These are phyloP conservation scores for Yamadazyma friedrichii DNA, from an alignment of 1,139 yeast species.

Conservation along the genomic window DNA sequence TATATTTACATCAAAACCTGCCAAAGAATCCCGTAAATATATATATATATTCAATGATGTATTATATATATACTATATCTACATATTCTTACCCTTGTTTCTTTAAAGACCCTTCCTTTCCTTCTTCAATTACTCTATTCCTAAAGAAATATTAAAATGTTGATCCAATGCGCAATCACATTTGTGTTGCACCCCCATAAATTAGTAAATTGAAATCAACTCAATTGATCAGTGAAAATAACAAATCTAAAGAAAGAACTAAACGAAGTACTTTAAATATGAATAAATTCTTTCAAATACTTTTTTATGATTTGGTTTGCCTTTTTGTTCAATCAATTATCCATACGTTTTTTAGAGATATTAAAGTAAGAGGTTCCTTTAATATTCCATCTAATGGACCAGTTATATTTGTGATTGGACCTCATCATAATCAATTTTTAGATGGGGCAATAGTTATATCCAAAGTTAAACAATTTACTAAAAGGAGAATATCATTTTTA, in stretches of 20 bases:
- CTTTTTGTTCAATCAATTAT: conserved; percentile 36
- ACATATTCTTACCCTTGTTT: too few species aligned
- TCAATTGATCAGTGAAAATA: background rate
- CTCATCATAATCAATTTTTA: conserved; percentile 47
- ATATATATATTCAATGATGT: too few species aligned
- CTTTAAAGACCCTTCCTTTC: too few species aligned
- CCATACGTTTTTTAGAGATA: conserved; percentile 45
- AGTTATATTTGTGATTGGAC: conserved; percentile 45
- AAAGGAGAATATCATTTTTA: conserved; percentile 53
- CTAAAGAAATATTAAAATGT: too few species aligned
- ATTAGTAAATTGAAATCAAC: too few species aligned
- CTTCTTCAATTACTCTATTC: too few species aligned
- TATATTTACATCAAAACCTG: too few species aligned
- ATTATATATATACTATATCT: too few species aligned
- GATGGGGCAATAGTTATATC: conserved; percentile 45
- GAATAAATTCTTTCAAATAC: background rate
- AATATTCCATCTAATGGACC: conserved; percentile 42
- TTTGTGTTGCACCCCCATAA: too few species aligned
- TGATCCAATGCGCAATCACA: too few species aligned
- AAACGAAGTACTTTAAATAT: background rate
- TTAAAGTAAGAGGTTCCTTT: conserved; percentile 39
- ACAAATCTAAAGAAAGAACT: too few species aligned
- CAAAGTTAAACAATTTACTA: conserved; percentile 30
- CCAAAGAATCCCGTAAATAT: too few species aligned
- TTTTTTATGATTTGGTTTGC: conserved; percentile 35